Conservation (phyloP, 2,329 filamentous ascomycete species). For the Furcasterigmium furcatum region DNA sequence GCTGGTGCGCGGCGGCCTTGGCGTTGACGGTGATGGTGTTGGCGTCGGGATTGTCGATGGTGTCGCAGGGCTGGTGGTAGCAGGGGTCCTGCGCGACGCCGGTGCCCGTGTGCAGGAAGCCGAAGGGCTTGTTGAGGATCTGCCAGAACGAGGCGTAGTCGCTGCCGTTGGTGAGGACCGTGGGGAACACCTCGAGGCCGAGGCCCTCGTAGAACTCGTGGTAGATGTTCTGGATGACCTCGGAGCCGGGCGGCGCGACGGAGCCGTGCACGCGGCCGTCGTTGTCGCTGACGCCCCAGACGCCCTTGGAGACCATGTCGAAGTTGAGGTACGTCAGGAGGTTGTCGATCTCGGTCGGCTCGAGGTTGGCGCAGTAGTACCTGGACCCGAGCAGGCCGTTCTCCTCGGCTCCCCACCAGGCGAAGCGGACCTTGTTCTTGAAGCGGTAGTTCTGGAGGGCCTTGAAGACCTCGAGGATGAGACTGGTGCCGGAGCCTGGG, state of each 20-base stretch:
- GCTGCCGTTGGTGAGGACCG: conserved; percentile 40
- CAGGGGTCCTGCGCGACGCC: conserved; percentile 38
- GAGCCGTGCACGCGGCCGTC: conserved; percentile 31
- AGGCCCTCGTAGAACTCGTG: conserved; percentile 24
- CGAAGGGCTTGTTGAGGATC: conserved; percentile 45
- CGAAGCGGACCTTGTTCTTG: conserved; percentile 35
- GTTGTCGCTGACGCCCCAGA: conserved; percentile 30
- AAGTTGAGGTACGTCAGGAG: conserved; percentile 38
- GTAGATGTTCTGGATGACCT: conserved; percentile 27
- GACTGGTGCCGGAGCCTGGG: conserved; percentile 35
- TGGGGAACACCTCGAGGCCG: conserved; percentile 24
- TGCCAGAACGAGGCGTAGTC: conserved; percentile 61
- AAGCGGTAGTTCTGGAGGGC: conserved; percentile 30
- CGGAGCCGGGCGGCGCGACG: conserved; percentile 26
- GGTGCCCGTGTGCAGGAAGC: conserved; percentile 59
- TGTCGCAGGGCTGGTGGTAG: conserved; percentile 35
- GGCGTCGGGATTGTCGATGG: conserved; percentile 32
- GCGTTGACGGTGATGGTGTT: conserved; percentile 29
- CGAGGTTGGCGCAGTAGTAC: conserved; percentile 33
- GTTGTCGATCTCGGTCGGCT: conserved; percentile 24
- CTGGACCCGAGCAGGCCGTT: conserved; percentile 31
- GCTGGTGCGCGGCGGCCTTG: conserved; percentile 27
- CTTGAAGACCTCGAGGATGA: conserved; percentile 37
- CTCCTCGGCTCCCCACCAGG: conserved; percentile 45
- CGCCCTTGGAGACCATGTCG: conserved; percentile 36